Base-by-base conservation (phyloP, 2,329 filamentous ascomycete genomes). In the Epichloe typhina region DNA sequence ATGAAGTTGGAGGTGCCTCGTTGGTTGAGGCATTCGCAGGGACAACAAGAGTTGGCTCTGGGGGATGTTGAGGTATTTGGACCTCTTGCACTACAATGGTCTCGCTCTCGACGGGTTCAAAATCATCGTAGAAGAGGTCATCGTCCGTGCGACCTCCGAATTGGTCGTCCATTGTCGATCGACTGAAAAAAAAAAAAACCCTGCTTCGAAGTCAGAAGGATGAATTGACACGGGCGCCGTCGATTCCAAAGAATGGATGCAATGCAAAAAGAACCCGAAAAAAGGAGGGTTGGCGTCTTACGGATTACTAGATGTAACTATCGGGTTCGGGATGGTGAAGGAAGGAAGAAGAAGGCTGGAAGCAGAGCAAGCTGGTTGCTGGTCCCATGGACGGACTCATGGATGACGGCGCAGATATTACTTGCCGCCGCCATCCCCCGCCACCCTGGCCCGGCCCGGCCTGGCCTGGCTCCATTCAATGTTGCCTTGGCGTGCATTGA, bases 81-180 rank as follows among this genome's bases (percentile, higher is more conserved):
- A 53, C 31, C 38, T 59, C 57, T 41, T 58, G 47, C n/a, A 58
- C 53, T 21, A 64, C 54, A 21, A 67, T 56, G 5, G 63, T 52
- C 44, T 66, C 61, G 55, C 63, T 63, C 40, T 70, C 64, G 47
- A 79, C 70, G 7, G 76, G 77, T 61, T 81, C 78, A 52, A 81
- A 79, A 58, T 82, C 78, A 56, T 82, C 79, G 53, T 75, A 74
- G 60, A 82, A 82, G 53, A 82, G 70, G 59, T 80, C 78, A 57
- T 82, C 79, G 59, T 82, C 78, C 44, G 78, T 81, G 19, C 78
- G 71, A 46, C 77, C 77, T 53, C 74, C 72, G 56, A 80, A 81
- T 59, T 81, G 77, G 56, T 81, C 77, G 21, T 80, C 77, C 77
- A 80, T 80, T 11, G 33, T 40, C 23, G 11, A 23, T 33, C 4